Evolutionary conservation across 2,329 filamentous ascomycete genomes (phyloP), one percentile per base, ranked within the genome.

Genomic region (Arthrinium phaeospermum): DNA sequence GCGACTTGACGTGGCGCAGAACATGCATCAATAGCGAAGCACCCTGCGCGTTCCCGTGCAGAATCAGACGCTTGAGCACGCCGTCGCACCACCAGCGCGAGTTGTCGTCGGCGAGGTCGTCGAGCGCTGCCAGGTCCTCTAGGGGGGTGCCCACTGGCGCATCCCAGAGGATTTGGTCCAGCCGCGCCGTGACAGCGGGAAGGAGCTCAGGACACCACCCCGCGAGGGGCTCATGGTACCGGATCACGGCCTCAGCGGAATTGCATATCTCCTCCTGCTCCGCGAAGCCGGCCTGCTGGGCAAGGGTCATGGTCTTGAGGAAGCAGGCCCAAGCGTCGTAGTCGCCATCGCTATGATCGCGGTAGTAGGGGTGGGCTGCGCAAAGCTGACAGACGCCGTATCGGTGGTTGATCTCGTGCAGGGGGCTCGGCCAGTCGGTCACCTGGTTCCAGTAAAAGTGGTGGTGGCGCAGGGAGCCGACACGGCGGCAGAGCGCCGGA

Each of bases 181-280:
- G 34, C 19, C 30, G 57, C 34, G 10, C 57, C 30, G 34, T 41
- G 57, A 41, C 57, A 3, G 57, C 10, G 22, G 57, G 34, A 16
- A 64, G 57, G 8, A 64, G 57, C 19, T 64, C 34, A 3, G 57
- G 57, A n/a, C 57, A 41, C 57, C 57, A 64, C 1, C 57, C 57
- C 0, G 34, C 30, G 34, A 41, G 3, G 0, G 30, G 16, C 19
- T 41, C 3, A 3, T 41, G 12, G 10, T 8, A 3, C 4, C 4
- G 34, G 8, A 41, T 30, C 8, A 19, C 34, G 8, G 22, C 34
- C 34, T 64, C 57, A 19, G 57, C 34, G 34, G 57, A 19, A 19
- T 10, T 34, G 57, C 10, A 34, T 7, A 34, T 34, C 19, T 64
- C 30, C 34, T 64, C 57, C 19, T 64, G 57, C 57, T 41, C 57